Base-by-base conservation (phyloP, 2,329 filamentous ascomycete species). In the Tolypocladium amazonense region DNA sequence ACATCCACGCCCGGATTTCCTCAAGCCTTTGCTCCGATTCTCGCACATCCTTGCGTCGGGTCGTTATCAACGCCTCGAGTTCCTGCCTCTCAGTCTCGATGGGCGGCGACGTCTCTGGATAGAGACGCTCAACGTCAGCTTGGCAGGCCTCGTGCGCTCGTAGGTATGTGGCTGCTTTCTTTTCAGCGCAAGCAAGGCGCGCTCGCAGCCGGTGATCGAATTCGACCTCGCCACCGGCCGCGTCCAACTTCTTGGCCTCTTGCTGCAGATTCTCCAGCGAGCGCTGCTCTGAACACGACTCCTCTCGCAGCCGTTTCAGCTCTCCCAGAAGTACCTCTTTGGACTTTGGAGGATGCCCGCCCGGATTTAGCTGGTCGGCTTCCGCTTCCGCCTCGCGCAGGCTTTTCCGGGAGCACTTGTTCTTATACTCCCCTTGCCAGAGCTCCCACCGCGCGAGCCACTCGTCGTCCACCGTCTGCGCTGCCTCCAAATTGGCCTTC, bases 391-490 rank as follows among this genome's bases (percentile, higher is more conserved):
- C 43, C 4, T 47, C 43, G 12, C 23, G 23, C 11, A 47, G 12
- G 8, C 6, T 12, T 25, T 25, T 12, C n/a, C 5, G 4, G 23
- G 23, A 14, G 12, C 12, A 23, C 23, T 15, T 18, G 3, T 23
- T 20, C 39, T 7, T 4, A 11, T 33, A 30, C 41, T 57, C 38
- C 25, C 1, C 20, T 12, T 14, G 25, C 56, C 30, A 50, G 5
- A 57, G 38, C 9, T 50, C 30, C 56, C 56, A 57, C 1, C 56
- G 39, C 30, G 41, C 56, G 25, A 47, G 38, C 38, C 39, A 57
- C 41, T 57, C 56, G 2, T 57, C 56, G 39, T 57, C 56, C 38
- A 56, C 35, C 6, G 37, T 30, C 38, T 27, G 27, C 27, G 56
- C 39, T 20, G 56, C 11, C 38, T 20, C 41, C 1, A 57, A 1